These are phyloP conservation scores for Elongisporangium prolatum DNA, from an alignment of 352 stramenopile species.

Conservation along the genomic window DNA sequence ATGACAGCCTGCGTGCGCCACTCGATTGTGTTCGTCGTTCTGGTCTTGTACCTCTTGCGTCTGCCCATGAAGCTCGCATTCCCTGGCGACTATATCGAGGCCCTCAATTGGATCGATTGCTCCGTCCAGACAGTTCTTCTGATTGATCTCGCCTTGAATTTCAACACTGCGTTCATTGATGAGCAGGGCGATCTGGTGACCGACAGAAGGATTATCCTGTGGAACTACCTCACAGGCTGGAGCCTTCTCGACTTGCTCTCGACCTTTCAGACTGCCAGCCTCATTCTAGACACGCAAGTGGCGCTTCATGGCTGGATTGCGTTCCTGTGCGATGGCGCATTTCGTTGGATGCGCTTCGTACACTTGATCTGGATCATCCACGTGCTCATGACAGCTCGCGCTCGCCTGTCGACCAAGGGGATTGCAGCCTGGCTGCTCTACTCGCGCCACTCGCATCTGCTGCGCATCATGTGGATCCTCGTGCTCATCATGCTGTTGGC, in stretches of 20 bases:
- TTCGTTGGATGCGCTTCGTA: constrained; percentile 13
- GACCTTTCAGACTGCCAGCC: constrained; percentile 5
- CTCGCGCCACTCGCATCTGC: constrained; percentile 37
- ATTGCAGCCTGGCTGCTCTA: constrained; percentile 39
- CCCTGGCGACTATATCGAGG: too few species aligned
- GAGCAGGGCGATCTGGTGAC: constrained; percentile 25
- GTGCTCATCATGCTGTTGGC: constrained; percentile 32
- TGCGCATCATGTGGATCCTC: constrained; percentile 35
- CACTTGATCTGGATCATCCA: constrained; percentile 1
- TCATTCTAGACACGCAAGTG: neutral
- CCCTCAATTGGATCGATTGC: too few species aligned
- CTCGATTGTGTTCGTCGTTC: constrained; percentile 7
- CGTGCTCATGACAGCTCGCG: constrained; percentile 4
- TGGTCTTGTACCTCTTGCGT: neutral
- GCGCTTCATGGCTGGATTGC: too few species aligned
- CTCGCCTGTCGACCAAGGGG: constrained; percentile 7
- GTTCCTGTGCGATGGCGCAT: neutral
- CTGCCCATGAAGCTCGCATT: constrained; percentile 36
- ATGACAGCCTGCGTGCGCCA: neutral
- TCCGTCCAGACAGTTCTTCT: constrained; percentile 26
- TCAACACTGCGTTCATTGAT: constrained; percentile 40
- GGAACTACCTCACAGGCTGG: constrained; percentile 26
- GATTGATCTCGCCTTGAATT: constrained; percentile 30
- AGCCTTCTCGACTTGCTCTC: constrained; percentile 12
- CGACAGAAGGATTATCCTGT: constrained; percentile 14